Conservation (phyloP, 352 stramenopile species). For the Globisporangium emineosum region DNA sequence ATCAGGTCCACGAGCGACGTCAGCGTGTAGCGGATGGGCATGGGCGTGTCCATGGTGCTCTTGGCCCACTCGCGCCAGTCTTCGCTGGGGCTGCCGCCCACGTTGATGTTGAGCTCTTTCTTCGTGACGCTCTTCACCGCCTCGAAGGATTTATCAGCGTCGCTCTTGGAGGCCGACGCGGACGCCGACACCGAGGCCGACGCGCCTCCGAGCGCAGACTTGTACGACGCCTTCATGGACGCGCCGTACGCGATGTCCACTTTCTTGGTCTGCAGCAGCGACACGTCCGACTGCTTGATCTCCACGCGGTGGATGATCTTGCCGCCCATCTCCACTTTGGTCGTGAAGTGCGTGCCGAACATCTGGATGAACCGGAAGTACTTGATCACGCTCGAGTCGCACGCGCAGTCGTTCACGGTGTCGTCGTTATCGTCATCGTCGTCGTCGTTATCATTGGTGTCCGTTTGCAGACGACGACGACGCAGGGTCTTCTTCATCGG, state of each 20-base stretch:
- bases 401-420: slow-evolving; percentile 26
- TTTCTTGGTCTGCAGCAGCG: slow-evolving; percentile 24
- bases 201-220: slow-evolving; percentile 7
- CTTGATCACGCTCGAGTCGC: slow-evolving; percentile 23
- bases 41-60: slow-evolving; percentile 20
- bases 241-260: slow-evolving; percentile 27
- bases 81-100: slow-evolving; percentile 26
- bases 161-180: slow-evolving; percentile 15
- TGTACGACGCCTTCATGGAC: slow-evolving; percentile 34
- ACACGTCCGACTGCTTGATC: slow-evolving; percentile 30
- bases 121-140: slow-evolving; percentile 28
- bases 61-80: slow-evolving; percentile 29
- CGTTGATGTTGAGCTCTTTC: slow-evolving; percentile 33
- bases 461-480: slow-evolving; percentile 42
- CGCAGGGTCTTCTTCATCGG: slow-evolving; percentile 23
- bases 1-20: slow-evolving; percentile 25
- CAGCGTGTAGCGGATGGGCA: slow-evolving; percentile 25
- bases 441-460: slow-evolving; percentile 26
- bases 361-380: slow-evolving; percentile 31
- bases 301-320: slow-evolving; percentile 29
- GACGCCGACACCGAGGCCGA: slow-evolving; percentile 22
- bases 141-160: slow-evolving; percentile 18
- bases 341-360: slow-evolving; percentile 29
- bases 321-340: slow-evolving; percentile 27
- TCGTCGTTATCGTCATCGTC: slow-evolving; percentile 24